These are phyloP conservation scores for Cryptosporidium canis DNA, from an alignment of 169 alveolate species.

Conservation along the genomic window DNA sequence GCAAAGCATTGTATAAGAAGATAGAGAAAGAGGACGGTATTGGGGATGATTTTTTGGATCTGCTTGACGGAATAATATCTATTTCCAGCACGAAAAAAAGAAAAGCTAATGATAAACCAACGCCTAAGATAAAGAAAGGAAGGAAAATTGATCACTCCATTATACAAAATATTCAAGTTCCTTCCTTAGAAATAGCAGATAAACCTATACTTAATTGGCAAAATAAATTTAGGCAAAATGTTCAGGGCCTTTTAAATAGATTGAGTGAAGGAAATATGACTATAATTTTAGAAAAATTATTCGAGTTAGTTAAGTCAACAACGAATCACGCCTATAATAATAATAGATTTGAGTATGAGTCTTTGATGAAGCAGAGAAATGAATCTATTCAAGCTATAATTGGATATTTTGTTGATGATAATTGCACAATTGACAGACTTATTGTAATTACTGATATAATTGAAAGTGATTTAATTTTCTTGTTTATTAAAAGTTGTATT, in stretches of 20 bases:
- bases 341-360: background rate
- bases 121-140: background rate
- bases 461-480: background rate
- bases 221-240: background rate
- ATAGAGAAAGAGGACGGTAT: slow-evolving; percentile 57
- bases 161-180: background rate
- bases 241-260: slow-evolving; percentile 58
- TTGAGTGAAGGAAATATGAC: slow-evolving; percentile 71
- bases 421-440: background rate
- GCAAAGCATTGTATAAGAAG: slow-evolving; percentile 7
- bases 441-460: slow-evolving; percentile 12
- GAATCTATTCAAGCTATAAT: background rate
- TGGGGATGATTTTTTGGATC: slow-evolving; percentile 49
- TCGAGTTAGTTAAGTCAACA: background rate
- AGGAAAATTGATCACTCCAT: background rate
- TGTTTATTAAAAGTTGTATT: slow-evolving; percentile 52
- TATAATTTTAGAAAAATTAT: slow-evolving; percentile 5
- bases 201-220: slow-evolving; percentile 9
- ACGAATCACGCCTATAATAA: background rate
- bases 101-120: background rate
- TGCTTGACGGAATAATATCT: slow-evolving; percentile 26
- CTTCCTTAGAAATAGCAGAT: background rate
- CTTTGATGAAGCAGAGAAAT: background rate
- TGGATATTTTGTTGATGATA: background rate
- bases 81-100: background rate